Base-by-base conservation (phyloP, 495 filamentous ascomycete genomes). In the Neurospora discreta region DNA sequence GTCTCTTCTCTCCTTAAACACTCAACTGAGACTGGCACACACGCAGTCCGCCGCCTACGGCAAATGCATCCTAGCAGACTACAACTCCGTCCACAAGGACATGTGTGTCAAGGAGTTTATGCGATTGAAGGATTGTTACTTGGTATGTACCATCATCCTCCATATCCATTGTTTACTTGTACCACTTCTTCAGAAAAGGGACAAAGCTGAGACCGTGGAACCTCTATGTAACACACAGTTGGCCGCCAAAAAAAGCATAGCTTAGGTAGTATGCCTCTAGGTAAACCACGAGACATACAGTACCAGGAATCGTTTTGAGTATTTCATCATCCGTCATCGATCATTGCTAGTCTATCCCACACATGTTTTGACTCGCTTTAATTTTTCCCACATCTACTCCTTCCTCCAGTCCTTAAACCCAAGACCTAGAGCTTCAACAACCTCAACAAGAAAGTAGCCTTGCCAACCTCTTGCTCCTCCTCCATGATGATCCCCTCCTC, bases 11-110 rank as follows among this genome's bases (percentile, higher is more conserved):
- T 36, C 33, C 33, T 5, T 36, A 36, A 36, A 36, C 33, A 36
- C 33, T 36, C 33, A 36, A 36, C 33, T 36, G 33, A 36, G 6
- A 36, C 38, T 38, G 38, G 7, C 38, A 38, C 38, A 38, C 38
- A 38, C 38, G 38, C 38, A 38, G 38, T 38, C 38, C 38, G 38
- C 38, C 38, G 38, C 38, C 38, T 99, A 98, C 77, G 95, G 95
- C 69, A 94, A 94, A 85, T 99, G 95, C 79, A 88, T 99, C 71
- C 85, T 95, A 41, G 88, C 88, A 10, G 95, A 99, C 78, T 98
- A 96, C 81, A 94, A 94, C 77, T 89, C 92, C 30, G 89, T 98
- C 5, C 87, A 94, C 74, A 97, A 97, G 75, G 93, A 98, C 79
- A 93, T 95, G 84, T 99, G 95, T 77, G 84, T 85, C 3, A 89